A percentile compares a stretch with the other conserved stretches of the same genome.
Evolutionary conservation across 495 filamentous ascomycete species (phyloP).

Genomic region (Talaromyces thailandensis): DNA sequence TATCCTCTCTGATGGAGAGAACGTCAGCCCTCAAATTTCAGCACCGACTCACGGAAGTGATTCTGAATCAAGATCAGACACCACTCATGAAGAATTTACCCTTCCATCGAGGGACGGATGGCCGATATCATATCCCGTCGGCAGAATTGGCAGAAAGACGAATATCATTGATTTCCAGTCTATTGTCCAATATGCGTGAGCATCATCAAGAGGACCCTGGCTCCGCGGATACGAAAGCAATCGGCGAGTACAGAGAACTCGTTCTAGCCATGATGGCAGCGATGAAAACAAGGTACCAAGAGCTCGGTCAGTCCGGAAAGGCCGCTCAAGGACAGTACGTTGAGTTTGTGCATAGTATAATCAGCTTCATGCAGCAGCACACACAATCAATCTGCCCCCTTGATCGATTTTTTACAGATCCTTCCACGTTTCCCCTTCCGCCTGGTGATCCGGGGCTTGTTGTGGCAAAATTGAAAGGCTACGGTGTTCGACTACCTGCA

Average conservation of each 20-base stretch:
- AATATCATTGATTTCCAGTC: constrained; percentile 48
- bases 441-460: constrained; percentile 59
- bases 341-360: constrained; percentile 55
- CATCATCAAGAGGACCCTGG: constrained; percentile 26
- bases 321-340: constrained; percentile 49
- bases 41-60: constrained; percentile 46
- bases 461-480: constrained; percentile 55
- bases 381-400: constrained; percentile 52
- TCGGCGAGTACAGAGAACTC: constrained; percentile 45
- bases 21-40: constrained; percentile 60
- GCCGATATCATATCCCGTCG: constrained; percentile 39
- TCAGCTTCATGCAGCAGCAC: constrained; percentile 58
- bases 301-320: constrained; percentile 36
- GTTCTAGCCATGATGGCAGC: constrained; percentile 51
- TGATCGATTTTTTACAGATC: constrained; percentile 61
- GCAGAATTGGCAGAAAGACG: constrained; percentile 49
- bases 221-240: constrained; percentile 24
- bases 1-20: constrained; percentile 55
- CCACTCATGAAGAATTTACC: constrained; percentile 53
- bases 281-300: constrained; percentile 62
- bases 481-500: constrained; percentile 48
- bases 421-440: constrained; percentile 55
- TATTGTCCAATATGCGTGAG: constrained; percentile 59
- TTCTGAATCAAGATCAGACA: constrained; percentile 39
- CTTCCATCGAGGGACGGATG: constrained; percentile 36